These are phyloP conservation scores for Penicillium sp. DNA, from an alignment of 2,329 filamentous ascomycete genomes.

Conservation along the genomic window DNA sequence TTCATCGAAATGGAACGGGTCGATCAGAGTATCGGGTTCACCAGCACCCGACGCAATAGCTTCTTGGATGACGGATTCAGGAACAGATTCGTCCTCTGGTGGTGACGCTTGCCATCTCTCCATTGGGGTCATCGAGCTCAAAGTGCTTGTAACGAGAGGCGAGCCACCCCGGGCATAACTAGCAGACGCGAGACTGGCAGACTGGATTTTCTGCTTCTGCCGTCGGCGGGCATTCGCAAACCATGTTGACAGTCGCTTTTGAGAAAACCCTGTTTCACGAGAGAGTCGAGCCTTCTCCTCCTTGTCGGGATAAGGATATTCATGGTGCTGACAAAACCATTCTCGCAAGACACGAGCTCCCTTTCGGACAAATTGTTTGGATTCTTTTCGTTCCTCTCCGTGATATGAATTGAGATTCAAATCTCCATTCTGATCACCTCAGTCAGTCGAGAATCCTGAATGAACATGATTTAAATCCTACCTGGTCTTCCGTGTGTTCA, in stretches of 20 bases:
- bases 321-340: slow-evolving; percentile 51
- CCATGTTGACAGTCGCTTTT: slow-evolving; percentile 53
- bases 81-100: slow-evolving; percentile 50
- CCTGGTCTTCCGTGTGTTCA: slow-evolving; percentile 38
- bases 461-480: background rate
- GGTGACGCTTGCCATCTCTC: slow-evolving; percentile 51
- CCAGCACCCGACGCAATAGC: slow-evolving; percentile 30
- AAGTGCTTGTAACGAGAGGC: slow-evolving; percentile 43
- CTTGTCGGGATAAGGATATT: slow-evolving; percentile 53
- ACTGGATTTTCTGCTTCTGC: slow-evolving; percentile 41
- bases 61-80: slow-evolving; percentile 43
- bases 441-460: background rate
- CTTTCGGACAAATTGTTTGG: slow-evolving; percentile 49
- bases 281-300: slow-evolving; percentile 48
- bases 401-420: background rate
- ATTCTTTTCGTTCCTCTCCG: slow-evolving; percentile 21
- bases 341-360: slow-evolving; percentile 48
- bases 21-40: slow-evolving; percentile 1
- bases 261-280: slow-evolving; percentile 49
- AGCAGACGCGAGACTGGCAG: slow-evolving; percentile 19
- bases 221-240: slow-evolving; percentile 56
- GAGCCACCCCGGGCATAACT: slow-evolving; percentile 44
- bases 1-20: slow-evolving; percentile 19
- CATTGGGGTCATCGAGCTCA: slow-evolving; percentile 49
- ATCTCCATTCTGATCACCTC: background rate